Base-by-base conservation (phyloP, 1,139 yeast genomes). In the Yamadazyma taylorii region DNA sequence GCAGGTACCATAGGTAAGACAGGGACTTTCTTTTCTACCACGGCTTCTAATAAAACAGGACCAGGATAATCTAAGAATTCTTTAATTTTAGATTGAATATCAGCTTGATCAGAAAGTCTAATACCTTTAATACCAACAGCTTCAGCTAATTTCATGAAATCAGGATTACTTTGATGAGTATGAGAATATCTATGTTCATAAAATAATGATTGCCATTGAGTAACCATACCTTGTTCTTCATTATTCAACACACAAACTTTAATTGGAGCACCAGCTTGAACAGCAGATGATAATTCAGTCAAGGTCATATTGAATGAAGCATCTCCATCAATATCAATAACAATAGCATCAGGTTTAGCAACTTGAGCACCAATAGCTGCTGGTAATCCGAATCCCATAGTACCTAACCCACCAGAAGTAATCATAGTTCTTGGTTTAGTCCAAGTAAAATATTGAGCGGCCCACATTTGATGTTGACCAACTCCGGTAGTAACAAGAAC, bases 391-490 rank as follows among this genome's bases (percentile, higher is more conserved):
- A 69, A 92, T 43, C 98, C 98, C 98, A 92, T 92, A 43, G 98
- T 92, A 54, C 98, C 98, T 57, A 92, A 78, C 54, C 98, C 98
- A 69, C 98, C 98, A 38, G 97, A 88, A 17, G 97, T 89, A 61
- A 92, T 85, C 75, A 92, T 84, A 39, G 95, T 77, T 65, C 97
- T 79, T 52, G 97, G 97, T 48, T 78, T 69, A 43, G 81, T 84
- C 95, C 96, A 90, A 39, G 89, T 80, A 79, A 85, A 89, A 64
- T 89, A 90, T 69, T 92, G 98, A 30, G 98, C 98, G 30, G 97
- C 94, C 97, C 98, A 92, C 98, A 92, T 92, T 73, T 92, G 98
- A 75, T 92, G 98, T 74, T 92, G 98, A 43, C 98, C 98, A 40
- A 92, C 97, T 73, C 98, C 98, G 33, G 98, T 92, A 39, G 97